Evolutionary conservation across 1,139 yeast species (phyloP).

Genomic region (Diutina catenulata): DNA sequence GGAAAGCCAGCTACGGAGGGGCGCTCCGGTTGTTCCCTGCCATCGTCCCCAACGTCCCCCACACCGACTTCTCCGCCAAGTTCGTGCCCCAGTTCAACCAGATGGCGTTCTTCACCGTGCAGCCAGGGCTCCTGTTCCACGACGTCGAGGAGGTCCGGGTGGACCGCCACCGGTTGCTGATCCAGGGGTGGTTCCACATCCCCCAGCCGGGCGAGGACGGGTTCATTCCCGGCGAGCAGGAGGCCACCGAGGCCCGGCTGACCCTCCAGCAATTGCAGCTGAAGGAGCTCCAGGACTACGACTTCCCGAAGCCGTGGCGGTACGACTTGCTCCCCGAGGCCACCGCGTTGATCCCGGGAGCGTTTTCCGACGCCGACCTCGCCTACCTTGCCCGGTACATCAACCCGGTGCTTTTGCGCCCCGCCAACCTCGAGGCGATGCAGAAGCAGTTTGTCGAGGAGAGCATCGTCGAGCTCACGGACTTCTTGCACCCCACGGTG

Average conservation of each 20-base stretch:
- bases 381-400: constrained; percentile 40
- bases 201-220: constrained; percentile 93
- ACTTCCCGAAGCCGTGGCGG: constrained; percentile 55
- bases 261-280: constrained; percentile 75
- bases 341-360: constrained; percentile 14
- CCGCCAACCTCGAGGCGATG: constrained; percentile 29
- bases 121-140: constrained; percentile 93
- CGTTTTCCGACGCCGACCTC: constrained; percentile 24
- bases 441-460: constrained; percentile 47
- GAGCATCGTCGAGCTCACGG: constrained; percentile 56
- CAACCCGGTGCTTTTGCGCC: constrained; percentile 41
- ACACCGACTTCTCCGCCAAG: constrained; percentile 56
- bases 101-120: constrained; percentile 89
- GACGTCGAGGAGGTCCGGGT: constrained; percentile 96
- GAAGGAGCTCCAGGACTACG: constrained; percentile 66
- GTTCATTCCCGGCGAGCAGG: constrained; percentile 68
- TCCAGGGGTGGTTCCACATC: constrained; percentile 98
- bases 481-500: constrained; percentile 48
- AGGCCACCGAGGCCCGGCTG: constrained; percentile 59
- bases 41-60: constrained; percentile 80
- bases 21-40: constrained; percentile 81
- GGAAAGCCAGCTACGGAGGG: constrained; percentile 91
- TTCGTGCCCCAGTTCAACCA: constrained; percentile 92
- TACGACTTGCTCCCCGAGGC: constrained; percentile 22
- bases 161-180: constrained; percentile 78